Percentiles rank a stretch among this genome's conserved stretches.
phyloP scores from a whole-genome alignment of 805 yeast species.

The Ogataea ramenticola region DNA sequence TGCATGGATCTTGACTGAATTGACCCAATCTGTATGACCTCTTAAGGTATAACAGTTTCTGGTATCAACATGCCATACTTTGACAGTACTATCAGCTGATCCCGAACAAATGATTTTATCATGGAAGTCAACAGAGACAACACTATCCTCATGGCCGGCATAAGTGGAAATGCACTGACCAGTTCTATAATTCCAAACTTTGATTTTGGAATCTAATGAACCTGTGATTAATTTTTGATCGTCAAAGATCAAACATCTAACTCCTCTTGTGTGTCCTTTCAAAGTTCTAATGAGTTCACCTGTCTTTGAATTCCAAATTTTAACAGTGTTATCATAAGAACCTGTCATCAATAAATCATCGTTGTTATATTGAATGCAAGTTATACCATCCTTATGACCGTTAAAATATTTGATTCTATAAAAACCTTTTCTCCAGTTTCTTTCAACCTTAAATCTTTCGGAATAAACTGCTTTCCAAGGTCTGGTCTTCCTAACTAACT shows the following conservation, averaged over 20 bases:
- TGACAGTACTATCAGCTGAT: slow-evolving; percentile 84
- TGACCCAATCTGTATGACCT: slow-evolving; percentile 92
- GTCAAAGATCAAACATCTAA: slow-evolving; percentile 79
- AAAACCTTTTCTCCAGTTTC: slow-evolving; percentile 88
- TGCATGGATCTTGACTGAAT: slow-evolving; percentile 79
- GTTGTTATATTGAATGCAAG: slow-evolving; percentile 80
- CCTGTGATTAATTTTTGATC: slow-evolving; percentile 87
- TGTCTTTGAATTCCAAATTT: slow-evolving; percentile 86
- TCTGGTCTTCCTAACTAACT: slow-evolving; percentile 39
- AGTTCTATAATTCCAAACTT: slow-evolving; percentile 93
- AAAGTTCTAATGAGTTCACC: slow-evolving; percentile 74
- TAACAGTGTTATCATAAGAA: slow-evolving; percentile 82
- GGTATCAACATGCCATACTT: slow-evolving; percentile 94
- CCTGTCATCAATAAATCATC: slow-evolving; percentile 77
- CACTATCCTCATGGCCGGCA: slow-evolving; percentile 85
- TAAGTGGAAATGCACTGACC: slow-evolving; percentile 94
- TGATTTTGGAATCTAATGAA: slow-evolving; percentile 82
- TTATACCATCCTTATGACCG: slow-evolving; percentile 87
- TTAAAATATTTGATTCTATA: slow-evolving; percentile 55
- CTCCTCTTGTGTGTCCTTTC: slow-evolving; percentile 84
- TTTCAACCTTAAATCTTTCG: slow-evolving; percentile 85
- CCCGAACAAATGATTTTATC: slow-evolving; percentile 85
- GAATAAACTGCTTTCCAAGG: slow-evolving; percentile 96
- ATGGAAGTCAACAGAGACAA: slow-evolving; percentile 74
- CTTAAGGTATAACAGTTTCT: slow-evolving; percentile 87